phyloP scores from a whole-genome alignment of 2,329 filamentous ascomycete species.

The Pyricularia grisea region DNA sequence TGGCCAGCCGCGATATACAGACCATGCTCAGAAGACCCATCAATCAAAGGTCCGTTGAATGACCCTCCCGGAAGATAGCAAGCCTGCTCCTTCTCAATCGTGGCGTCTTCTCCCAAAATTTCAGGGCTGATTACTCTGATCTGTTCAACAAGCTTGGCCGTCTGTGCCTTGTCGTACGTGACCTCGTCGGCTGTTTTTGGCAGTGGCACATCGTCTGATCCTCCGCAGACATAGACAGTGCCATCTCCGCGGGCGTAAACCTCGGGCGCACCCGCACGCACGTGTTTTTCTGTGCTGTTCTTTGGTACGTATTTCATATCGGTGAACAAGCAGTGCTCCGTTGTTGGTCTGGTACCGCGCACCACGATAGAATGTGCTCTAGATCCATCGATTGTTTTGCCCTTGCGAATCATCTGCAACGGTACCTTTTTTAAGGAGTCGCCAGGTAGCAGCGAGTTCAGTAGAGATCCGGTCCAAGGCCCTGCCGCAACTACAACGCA shows the following conservation, averaged over 20 bases:
- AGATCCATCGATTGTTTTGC: constrained; percentile 25
- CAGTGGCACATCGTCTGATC: constrained; percentile 46
- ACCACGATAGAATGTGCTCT: constrained; percentile 36
- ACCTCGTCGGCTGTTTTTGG: constrained; percentile 70
- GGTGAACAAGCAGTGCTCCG: constrained; percentile 54
- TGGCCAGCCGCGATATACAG: constrained; percentile 66
- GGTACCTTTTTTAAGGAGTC: not conserved
- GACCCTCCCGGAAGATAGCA: constrained; percentile 66
- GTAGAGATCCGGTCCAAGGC: constrained; percentile 52
- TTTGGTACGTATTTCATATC: constrained; percentile 48
- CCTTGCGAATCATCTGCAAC: not conserved
- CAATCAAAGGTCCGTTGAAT: constrained; percentile 3
- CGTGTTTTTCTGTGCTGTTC: constrained; percentile 46
- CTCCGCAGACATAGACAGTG: constrained; percentile 88
- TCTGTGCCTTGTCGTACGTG: constrained; percentile 62
- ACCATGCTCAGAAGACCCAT: constrained; percentile 37
- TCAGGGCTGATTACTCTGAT: constrained; percentile 55
- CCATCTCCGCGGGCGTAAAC: constrained; percentile 85
- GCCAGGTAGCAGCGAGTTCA: constrained; percentile 22
- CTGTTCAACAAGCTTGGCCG: constrained; percentile 78
- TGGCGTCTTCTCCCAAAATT: constrained; percentile 26
- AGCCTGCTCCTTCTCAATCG: constrained; percentile 70
- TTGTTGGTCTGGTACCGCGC: not conserved
- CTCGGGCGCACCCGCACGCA: constrained; percentile 57
- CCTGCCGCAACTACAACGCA: constrained; percentile 55